Evolutionary conservation across 2,329 filamentous ascomycete genomes (phyloP), one percentile per base, ranked within the genome.

Genomic region (Aspergillus sp.): DNA sequence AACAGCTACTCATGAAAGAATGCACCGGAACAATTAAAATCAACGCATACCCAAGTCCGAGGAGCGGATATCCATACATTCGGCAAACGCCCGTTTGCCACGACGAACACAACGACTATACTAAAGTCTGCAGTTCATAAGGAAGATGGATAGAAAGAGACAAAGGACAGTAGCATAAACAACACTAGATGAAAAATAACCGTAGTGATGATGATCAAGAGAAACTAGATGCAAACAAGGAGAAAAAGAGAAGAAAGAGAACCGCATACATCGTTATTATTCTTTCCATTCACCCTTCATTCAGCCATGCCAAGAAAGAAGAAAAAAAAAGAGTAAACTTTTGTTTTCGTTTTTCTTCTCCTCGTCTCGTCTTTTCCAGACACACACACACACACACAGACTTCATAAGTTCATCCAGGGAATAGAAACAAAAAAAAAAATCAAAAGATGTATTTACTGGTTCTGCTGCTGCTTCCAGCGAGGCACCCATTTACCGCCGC

Each of bases 391-490:
- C 33, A 13, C 11, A 38, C 35, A 17, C 14, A 38, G 4, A 38
- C 35, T 17, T 42, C 40, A 42, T 22, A 20, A 42, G 11, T 19
- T 42, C 40, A 20, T 42, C 11, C 11, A 22, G 40, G 19, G 40
- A 22, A 22, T 19, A 17, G 40, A 20, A 38, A 38, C 16, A 38
- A 38, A 38, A 38, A 17, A 38, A 38, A 38, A 38, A 17, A 38
- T n/a, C 14, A 17, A 48, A 36, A 41, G 7, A 44, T 38, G 40
- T 35, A 52, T 65, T 55, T 61, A 60, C 56, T 67, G 68, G 56
- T 55, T 60, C 54, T 70, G 66, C 60, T 71, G 65, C 58, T 69
- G 69, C 62, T 67, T 72, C 66, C 65, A 72, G 45, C 62, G 61
- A 30, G 70, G 70, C 14, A 71, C 69, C 70, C 70, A 73, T 56